These are phyloP conservation scores for Secale cereale DNA, from an alignment of 176 grass and related monocot genomes.

Conservation along the genomic window DNA sequence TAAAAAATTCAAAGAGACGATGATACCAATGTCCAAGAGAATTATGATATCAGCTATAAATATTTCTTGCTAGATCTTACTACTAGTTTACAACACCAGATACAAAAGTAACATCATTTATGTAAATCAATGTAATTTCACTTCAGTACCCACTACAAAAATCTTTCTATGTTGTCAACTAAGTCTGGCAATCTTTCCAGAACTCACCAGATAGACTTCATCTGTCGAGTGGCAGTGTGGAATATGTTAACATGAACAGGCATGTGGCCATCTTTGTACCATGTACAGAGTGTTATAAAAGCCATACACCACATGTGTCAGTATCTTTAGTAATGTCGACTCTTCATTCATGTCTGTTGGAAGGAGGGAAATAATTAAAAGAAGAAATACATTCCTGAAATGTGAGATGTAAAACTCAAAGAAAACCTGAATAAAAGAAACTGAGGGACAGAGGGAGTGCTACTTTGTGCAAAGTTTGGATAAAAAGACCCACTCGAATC, in stretches of 20 bases:
- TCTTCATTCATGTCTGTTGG: neutral
- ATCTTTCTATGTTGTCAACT: constrained; percentile 2
- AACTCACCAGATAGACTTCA: neutral
- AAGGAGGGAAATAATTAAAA: neutral
- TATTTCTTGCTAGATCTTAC: neutral
- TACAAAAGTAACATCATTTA: neutral
- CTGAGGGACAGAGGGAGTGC: neutral
- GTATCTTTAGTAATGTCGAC: neutral
- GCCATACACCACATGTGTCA: neutral
- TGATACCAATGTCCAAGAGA: neutral
- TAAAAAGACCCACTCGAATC: neutral
- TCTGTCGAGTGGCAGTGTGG: neutral
- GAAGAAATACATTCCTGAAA: neutral
- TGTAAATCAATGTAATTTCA: neutral
- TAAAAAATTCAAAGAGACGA: neutral
- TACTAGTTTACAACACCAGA: neutral
- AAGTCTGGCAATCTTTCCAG: neutral
- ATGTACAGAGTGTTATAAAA: neutral
- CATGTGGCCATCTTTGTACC: neutral
- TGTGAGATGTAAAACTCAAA: neutral
- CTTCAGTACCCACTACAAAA: neutral
- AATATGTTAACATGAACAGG: constrained; percentile 8
- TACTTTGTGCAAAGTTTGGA: neutral
- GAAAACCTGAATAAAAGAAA: neutral
- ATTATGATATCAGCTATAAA: neutral